Conservation (phyloP, 768 basidiomycete genomes). For the Vararia minispora region DNA sequence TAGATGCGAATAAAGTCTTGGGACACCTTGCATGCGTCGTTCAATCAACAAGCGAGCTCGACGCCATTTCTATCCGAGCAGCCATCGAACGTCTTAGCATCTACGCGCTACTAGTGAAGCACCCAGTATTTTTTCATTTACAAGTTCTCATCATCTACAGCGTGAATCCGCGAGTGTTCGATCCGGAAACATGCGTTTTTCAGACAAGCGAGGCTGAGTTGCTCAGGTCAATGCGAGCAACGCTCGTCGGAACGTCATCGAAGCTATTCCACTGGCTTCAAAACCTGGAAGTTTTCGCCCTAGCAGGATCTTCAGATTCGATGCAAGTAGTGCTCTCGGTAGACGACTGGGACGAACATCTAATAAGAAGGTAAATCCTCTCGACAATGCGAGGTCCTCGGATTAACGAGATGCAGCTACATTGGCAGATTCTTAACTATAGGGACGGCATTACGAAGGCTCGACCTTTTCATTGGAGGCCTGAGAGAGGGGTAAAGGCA, state of each 20-base stretch:
- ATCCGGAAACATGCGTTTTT: slow-evolving; percentile 26
- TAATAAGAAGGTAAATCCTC: slow-evolving; percentile 40
- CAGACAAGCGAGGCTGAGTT: slow-evolving; percentile 39
- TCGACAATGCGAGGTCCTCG: background rate
- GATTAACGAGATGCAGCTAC: slow-evolving; percentile 28
- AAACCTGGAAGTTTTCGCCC: slow-evolving; percentile 42
- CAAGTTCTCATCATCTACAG: slow-evolving; percentile 23
- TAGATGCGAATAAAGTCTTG: slow-evolving; percentile 50
- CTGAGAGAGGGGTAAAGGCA: slow-evolving; percentile 40
- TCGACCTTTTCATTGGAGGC: slow-evolving; percentile 41
- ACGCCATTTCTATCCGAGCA: slow-evolving; percentile 67
- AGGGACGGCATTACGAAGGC: slow-evolving; percentile 53
- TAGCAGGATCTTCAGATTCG: slow-evolving; percentile 25
- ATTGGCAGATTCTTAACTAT: slow-evolving; percentile 53
- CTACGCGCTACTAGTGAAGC: slow-evolving; percentile 51
- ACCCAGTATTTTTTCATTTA: background rate
- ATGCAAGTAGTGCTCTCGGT: slow-evolving; percentile 31
- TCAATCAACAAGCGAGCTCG: slow-evolving; percentile 20
- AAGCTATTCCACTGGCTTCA: slow-evolving; percentile 54
- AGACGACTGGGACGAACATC: slow-evolving; percentile 44
- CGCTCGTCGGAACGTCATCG: slow-evolving; percentile 60
- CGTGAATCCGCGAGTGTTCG: slow-evolving; percentile 33
- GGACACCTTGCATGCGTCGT: slow-evolving; percentile 39
- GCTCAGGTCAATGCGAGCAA: slow-evolving; percentile 40
- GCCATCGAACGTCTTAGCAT: slow-evolving; percentile 35